Base-by-base conservation (phyloP, 1,139 yeast species). In the Lodderomyces theae region DNA sequence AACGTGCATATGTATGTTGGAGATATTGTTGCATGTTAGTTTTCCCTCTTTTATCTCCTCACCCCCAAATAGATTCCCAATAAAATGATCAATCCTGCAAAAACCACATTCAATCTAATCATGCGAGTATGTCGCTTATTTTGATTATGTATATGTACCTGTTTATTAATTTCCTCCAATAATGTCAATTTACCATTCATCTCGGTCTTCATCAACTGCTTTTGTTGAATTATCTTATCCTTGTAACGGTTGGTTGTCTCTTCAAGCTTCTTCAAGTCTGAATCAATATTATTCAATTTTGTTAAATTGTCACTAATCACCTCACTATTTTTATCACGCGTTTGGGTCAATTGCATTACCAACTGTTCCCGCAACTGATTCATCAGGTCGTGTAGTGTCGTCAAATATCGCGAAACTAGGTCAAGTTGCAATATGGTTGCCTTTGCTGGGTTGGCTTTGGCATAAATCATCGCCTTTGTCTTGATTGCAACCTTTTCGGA, bases 111-210 rank as follows among this genome's bases (percentile, higher is more conserved):
- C 3, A 26, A 3, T n/a, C 25, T 10, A 16, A 39, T n/a, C 5
- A 33, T 26, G 8, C 29, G 17, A 12, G 12, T 33, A 5, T 19
- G n/a, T 15, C 29, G 24, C 12, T 31, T 18, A 23, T 12, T 31
- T 4, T 30, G 23, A 11, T 37, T 28, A 37, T 33, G 26, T 18
- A 37, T 18, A 15, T 34, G 12, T 13, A 37, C 29, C 38, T 25
- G 25, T 15, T 13, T 37, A 25, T 37, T 37, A 24, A 37, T 37
- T 10, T 23, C 34, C 22, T 70, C 75, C 47, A 72, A 55, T 4
- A 62, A 41, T 31, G 60, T 64, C 37, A 71, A 50, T 42, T 63
- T 63, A 15, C 53, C 56, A n/a, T 53, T 50, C 42, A 70, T 53
- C n/a, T 60, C 63, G 19, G 47, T 43, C 22, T 60, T 48, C 50